Evolutionary conservation across 2,329 filamentous ascomycete species (phyloP).

Genomic region (Epichloe hybrida): DNA sequence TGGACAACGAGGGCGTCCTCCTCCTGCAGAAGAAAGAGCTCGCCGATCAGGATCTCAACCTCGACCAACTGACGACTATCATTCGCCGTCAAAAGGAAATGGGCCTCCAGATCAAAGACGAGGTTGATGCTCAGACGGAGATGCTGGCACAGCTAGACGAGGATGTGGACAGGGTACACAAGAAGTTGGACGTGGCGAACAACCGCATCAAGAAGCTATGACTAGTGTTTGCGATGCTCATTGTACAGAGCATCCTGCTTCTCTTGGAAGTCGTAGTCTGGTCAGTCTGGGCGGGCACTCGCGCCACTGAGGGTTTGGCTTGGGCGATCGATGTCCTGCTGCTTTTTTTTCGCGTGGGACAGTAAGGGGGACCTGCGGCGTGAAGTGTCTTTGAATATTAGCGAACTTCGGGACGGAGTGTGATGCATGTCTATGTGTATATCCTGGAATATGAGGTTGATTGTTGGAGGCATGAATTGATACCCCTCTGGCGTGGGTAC

Average conservation of each 20-base stretch:
- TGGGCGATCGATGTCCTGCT: constrained; percentile 17
- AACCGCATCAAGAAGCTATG: constrained; percentile 55
- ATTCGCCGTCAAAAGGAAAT: constrained; percentile 64
- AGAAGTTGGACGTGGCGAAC: constrained; percentile 63
- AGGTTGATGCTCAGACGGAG: constrained; percentile 57
- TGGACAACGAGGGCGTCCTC: constrained; percentile 63
- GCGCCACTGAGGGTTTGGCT: constrained; percentile 11
- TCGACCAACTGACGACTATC: constrained; percentile 54
- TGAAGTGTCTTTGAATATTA: background rate
- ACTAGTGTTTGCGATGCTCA: constrained; percentile 17
- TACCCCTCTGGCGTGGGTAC: background rate
- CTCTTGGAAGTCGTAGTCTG: constrained; percentile 18
- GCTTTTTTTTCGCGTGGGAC: constrained; percentile 12
- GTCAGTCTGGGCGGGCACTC: constrained; percentile 16
- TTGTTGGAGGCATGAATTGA: background rate
- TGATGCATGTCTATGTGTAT: background rate
- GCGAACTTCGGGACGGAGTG: background rate
- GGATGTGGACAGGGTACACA: constrained; percentile 50
- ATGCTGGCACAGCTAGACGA: constrained; percentile 54
- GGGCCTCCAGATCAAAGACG: constrained; percentile 61
- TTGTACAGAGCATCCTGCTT: constrained; percentile 16
- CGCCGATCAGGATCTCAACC: constrained; percentile 58
- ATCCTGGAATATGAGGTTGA: background rate
- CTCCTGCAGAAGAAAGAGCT: constrained; percentile 64
- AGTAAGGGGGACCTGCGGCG: background rate